Base-by-base conservation (phyloP, 1,284 basidiomycete genomes). In the Quambalaria eucalypti region DNA sequence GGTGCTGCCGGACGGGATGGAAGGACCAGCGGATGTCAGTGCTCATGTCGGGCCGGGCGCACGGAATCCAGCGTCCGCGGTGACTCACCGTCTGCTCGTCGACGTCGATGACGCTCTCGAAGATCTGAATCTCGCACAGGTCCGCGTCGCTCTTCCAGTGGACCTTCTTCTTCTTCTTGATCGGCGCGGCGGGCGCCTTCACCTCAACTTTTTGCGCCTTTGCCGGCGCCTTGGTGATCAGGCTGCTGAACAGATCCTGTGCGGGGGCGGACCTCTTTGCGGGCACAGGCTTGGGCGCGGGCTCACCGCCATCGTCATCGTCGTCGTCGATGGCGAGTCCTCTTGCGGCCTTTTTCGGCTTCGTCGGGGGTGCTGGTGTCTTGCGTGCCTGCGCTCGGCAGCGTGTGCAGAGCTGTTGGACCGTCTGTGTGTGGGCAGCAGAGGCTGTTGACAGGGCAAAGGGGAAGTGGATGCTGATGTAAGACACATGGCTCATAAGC, bases 361-460 rank as follows among this genome's bases (percentile, higher is more conserved):
- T 26, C 25, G 25, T 23, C 21, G 42, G 42, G 25, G 31, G 31
- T 33, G 42, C 42, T 21, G 42, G 42, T 7, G 25, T 26, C 19
- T 46, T 46, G 4, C 25, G 16, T 12, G 25, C 25, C 21, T 46
- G 16, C 6, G 16, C 42, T 23, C 25, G 16, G 42, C 42, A 46
- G 12, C 25, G 16, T 2, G 25, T 21, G 19, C 42, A 46, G 7
- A 26, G 12, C 25, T 46, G 42, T 21, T 46, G 16, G 19, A 46
- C 25, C 25, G n/a, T 46, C 6, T 26, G 42, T 2, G 21, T 26
- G 25, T 46, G 42, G 14, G 42, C 16, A 14, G 16, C 42, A 46
- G 42, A 46, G 4, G 42, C 42, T 46, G 31, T 33, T 8, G 66
- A 16, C 8, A 33, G 31, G 31, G 31, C n/a, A n/a, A n/a, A n/a